phyloP scores from a whole-genome alignment of 1,139 yeast species.

The Candida freyschussii region DNA sequence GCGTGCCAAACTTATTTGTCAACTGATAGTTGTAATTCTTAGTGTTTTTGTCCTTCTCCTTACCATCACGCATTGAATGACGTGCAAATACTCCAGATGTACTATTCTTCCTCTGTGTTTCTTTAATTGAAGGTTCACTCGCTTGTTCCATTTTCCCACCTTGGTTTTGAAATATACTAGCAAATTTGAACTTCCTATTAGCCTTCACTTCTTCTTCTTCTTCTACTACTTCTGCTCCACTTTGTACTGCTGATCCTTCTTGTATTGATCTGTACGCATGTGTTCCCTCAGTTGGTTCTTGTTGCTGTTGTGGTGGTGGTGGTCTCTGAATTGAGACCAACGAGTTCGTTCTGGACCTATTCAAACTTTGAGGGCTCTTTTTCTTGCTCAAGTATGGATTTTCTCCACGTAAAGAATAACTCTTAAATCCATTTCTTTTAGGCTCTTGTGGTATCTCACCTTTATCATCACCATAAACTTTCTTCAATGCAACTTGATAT shows the following conservation, averaged over 20 bases:
- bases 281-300: too few relatives aligned
- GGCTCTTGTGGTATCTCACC: slow-evolving; percentile 1
- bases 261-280: too few relatives aligned
- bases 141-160: too few relatives aligned
- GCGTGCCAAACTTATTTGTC: slow-evolving; percentile 6
- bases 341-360: slow-evolving; percentile 12
- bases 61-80: too few relatives aligned
- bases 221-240: neutral
- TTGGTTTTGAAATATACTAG: too few relatives aligned
- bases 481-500: slow-evolving; percentile 15
- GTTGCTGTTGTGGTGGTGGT: too few relatives aligned
- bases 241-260: neutral
- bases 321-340: slow-evolving; percentile 10
- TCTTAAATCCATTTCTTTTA: slow-evolving; percentile 13
- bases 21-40: slow-evolving; percentile 10
- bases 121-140: too few relatives aligned
- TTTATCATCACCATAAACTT: slow-evolving; percentile 13
- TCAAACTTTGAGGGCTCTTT: slow-evolving; percentile 2
- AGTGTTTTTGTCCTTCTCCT: too few relatives aligned
- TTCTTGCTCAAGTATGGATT: slow-evolving; percentile 1
- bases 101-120: too few relatives aligned
- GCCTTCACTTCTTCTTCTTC: slow-evolving; percentile 1
- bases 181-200: neutral
- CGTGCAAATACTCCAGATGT: too few relatives aligned
- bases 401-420: slow-evolving; percentile 14